These are phyloP conservation scores for Keithomyces neogunnii DNA, from an alignment of 2,329 filamentous ascomycete species.

Conservation along the genomic window DNA sequence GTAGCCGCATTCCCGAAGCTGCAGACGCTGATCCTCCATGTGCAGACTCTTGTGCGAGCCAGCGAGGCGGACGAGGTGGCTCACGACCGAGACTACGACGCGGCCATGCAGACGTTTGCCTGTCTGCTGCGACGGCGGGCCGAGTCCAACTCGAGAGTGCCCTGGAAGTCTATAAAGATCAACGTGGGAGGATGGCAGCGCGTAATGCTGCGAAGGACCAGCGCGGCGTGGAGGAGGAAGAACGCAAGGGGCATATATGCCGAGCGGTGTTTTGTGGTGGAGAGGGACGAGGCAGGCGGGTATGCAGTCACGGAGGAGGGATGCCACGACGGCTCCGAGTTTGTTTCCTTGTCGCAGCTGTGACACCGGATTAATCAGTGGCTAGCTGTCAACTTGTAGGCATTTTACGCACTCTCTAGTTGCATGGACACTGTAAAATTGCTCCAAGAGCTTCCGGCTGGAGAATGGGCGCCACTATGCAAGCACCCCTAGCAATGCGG, in stretches of 20 bases:
- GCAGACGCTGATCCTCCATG: constrained; percentile 32
- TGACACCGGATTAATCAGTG: not conserved
- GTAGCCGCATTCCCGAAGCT: constrained; percentile 31
- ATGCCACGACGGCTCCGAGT: constrained; percentile 18
- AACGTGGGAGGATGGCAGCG: constrained; percentile 40
- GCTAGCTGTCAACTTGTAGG: not conserved
- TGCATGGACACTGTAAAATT: no score
- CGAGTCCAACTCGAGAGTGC: constrained; percentile 7
- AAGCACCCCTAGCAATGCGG: no score
- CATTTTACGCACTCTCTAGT: no score
- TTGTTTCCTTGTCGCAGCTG: constrained; percentile 6
- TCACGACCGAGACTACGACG: constrained; percentile 29
- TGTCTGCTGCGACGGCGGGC: constrained; percentile 22
- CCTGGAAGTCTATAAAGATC: constrained; percentile 34
- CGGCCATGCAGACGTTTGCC: constrained; percentile 24
- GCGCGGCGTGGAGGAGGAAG: constrained; percentile 29
- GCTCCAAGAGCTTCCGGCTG: no score
- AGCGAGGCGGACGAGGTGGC: constrained; percentile 17
- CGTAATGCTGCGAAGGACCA: constrained; percentile 34
- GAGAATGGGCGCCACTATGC: no score
- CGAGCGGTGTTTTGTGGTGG: constrained; percentile 37
- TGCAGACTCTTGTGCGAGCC: constrained; percentile 32
- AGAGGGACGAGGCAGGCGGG: constrained; percentile 16
- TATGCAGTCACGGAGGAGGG: constrained; percentile 18
- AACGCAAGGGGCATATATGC: constrained; percentile 35